Evolutionary conservation across 306 rosid species (phyloP).

Genomic region (Prunus padus): DNA sequence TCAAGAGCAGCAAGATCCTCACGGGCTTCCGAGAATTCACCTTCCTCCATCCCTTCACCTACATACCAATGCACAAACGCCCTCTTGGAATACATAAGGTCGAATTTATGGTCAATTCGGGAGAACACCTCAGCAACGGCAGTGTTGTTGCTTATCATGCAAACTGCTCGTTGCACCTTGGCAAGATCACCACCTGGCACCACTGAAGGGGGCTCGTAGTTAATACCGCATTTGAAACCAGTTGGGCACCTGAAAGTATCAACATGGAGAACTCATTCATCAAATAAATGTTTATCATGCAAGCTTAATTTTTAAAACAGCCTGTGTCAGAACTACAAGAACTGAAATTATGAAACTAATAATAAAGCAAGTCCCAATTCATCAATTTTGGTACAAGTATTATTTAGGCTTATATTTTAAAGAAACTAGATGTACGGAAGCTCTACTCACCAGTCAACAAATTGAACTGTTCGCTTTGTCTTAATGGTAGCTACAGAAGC

Average conservation of each 20-base stretch:
- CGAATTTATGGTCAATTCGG: conserved; percentile 68
- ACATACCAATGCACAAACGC: conserved; percentile 86
- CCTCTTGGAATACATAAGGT: conserved; percentile 67
- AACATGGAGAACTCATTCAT: background rate
- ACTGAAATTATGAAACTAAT: background rate
- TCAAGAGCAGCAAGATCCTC: conserved; percentile 84
- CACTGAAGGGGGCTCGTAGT: conserved; percentile 67
- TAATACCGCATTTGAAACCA: conserved; percentile 85
- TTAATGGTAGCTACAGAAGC: conserved; percentile 60
- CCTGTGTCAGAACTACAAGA: background rate
- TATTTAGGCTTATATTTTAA: background rate
- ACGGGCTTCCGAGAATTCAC: conserved; percentile 77
- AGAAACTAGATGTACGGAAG: background rate
- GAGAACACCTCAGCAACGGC: conserved; percentile 67
- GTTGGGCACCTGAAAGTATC: conserved; percentile 64
- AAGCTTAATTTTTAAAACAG: background rate
- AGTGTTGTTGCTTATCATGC: conserved; percentile 80
- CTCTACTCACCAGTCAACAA: conserved; percentile 68
- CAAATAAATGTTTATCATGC: no score
- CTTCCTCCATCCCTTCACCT: conserved; percentile 91
- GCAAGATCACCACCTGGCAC: conserved; percentile 90
- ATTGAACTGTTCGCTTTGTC: conserved; percentile 64
- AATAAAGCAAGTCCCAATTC: background rate
- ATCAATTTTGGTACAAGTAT: background rate
- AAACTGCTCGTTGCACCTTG: conserved; percentile 60